A percentile compares a stretch with the other conserved stretches of the same genome.
These are phyloP conservation scores for Tylopilus balloui DNA, from an alignment of 768 basidiomycete genomes.

Conservation along the genomic window DNA sequence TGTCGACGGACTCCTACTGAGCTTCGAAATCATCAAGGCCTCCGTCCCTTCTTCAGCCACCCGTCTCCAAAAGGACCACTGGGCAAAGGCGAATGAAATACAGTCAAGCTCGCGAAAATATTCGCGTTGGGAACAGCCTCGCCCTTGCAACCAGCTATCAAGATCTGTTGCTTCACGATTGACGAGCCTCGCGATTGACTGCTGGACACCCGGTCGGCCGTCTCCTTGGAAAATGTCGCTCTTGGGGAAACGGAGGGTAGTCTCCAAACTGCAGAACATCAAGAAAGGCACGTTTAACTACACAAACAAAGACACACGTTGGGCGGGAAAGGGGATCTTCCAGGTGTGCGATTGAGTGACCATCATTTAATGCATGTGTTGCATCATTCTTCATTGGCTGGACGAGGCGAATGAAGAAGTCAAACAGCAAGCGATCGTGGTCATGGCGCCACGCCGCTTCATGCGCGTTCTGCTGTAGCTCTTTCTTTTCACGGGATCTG, in stretches of 20 bases:
- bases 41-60: not conserved
- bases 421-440: slow-evolving; percentile 8
- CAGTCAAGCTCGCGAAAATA: not conserved
- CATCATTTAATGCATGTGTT: too few species aligned
- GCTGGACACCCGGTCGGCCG: too few species aligned
- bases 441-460: slow-evolving; percentile 7
- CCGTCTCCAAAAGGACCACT: not conserved
- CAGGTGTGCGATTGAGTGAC: not conserved
- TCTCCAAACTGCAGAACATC: too few species aligned
- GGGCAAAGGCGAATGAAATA: not conserved
- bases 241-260: too few species aligned
- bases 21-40: not conserved
- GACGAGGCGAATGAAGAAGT: slow-evolving; percentile 7
- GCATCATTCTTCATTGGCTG: not conserved
- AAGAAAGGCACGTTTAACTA: too few species aligned
- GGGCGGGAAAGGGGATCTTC: slow-evolving; percentile 5
- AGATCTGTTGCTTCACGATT: not conserved
- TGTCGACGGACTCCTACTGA: not conserved
- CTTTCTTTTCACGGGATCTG: slow-evolving; percentile 4
- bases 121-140: not conserved
- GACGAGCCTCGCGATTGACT: not conserved
- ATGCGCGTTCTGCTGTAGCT: not conserved
- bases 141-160: not conserved
- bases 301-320: not conserved
- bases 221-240: too few species aligned